Evolutionary conservation across 768 basidiomycete genomes (phyloP).

Genomic region (Leucosporidium creatinivorum): DNA sequence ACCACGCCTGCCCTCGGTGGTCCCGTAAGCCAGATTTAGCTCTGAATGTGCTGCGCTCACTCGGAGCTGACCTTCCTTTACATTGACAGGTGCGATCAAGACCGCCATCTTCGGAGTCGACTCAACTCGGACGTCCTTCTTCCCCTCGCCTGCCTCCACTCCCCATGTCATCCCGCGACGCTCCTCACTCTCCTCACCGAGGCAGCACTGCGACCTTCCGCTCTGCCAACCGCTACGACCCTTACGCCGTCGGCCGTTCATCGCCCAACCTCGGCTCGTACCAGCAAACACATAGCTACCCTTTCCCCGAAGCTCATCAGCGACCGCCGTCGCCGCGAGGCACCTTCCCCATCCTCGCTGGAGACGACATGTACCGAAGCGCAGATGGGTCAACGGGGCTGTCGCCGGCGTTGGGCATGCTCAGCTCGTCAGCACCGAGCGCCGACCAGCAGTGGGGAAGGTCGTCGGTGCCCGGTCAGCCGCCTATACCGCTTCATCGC

Average conservation of each 20-base stretch:
- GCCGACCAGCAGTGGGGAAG: not conserved
- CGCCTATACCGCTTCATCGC: not conserved
- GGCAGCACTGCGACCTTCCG: constrained; percentile 7
- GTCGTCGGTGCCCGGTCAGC: not conserved
- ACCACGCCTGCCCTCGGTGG: constrained; percentile 3
- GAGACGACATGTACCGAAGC: not conserved
- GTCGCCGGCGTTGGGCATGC: not conserved
- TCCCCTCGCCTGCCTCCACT: not conserved
- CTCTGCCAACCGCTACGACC: constrained; percentile 25
- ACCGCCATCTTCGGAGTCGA: constrained; percentile 1
- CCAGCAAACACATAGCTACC: not conserved
- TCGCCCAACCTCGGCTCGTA: constrained; percentile 4
- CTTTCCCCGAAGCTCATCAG: constrained; percentile 5
- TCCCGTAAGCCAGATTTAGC: too few species aligned
- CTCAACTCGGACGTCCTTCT: constrained; percentile 1
- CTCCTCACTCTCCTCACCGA: constrained; percentile 12
- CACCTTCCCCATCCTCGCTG: constrained; percentile 1
- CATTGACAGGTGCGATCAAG: not conserved
- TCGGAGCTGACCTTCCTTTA: not conserved
- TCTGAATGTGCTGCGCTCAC: too few species aligned
- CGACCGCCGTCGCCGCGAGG: constrained; percentile 1
- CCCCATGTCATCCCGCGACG: not conserved
- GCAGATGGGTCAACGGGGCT: too few species aligned
- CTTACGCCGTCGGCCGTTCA: constrained; percentile 14
- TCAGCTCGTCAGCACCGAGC: constrained; percentile 6